Evolutionary conservation across 2,329 filamentous ascomycete species (phyloP).

Genomic region (Pseudogymnoascus verrucosus): DNA sequence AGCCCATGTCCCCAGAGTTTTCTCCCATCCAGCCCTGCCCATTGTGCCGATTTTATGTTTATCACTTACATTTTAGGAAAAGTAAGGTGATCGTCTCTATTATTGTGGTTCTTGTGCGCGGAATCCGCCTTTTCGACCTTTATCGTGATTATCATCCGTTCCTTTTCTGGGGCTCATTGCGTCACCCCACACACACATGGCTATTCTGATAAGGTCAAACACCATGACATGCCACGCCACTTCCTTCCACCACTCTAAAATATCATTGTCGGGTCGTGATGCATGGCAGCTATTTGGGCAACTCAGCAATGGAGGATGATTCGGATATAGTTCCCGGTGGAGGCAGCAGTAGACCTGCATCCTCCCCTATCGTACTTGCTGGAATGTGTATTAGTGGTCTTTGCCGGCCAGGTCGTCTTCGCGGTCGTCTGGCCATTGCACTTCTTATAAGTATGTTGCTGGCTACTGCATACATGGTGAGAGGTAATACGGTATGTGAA

Average conservation of each 20-base stretch:
- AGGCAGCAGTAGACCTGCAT: conserved; percentile 3
- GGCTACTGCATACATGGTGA: conserved; percentile 9
- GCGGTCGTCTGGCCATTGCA: conserved; percentile 13
- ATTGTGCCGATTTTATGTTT: not conserved
- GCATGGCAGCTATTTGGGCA: not conserved
- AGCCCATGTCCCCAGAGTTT: not conserved
- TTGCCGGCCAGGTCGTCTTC: conserved; percentile 17
- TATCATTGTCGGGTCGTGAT: not conserved
- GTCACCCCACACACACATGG: not conserved
- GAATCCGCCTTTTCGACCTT: not conserved
- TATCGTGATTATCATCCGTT: conserved; percentile 5
- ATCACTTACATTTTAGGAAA: conserved; percentile 4
- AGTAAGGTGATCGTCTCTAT: not conserved
- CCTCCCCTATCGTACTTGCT: conserved; percentile 15
- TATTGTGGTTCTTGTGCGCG: not conserved
- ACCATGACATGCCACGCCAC: not conserved
- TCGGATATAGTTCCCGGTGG: not conserved
- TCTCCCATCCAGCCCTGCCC: not conserved
- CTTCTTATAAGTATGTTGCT: conserved; percentile 13
- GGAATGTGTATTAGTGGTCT: conserved; percentile 15
- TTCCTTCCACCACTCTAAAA: not conserved
- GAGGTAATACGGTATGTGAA: not conserved
- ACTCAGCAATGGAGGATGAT: not conserved
- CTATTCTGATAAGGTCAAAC: not conserved
- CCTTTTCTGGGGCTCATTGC: not conserved